Conservation (phyloP, 2,329 filamentous ascomycete species). For the Claviceps cyperi region DNA sequence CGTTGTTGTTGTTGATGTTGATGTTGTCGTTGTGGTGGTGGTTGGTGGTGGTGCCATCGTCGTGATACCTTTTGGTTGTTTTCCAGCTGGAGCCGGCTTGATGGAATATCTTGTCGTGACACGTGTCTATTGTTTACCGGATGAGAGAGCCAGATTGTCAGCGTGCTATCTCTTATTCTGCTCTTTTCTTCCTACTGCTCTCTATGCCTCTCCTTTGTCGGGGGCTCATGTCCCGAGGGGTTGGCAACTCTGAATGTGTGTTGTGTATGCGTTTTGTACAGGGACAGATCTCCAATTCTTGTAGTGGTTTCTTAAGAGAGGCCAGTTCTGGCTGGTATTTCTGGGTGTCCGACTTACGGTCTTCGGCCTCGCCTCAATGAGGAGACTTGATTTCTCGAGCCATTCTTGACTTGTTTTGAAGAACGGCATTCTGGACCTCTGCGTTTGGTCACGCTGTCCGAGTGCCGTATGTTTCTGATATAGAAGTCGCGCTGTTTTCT, state of each 20-base stretch:
- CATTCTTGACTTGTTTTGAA: conserved; percentile 76
- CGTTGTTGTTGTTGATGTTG: neutral
- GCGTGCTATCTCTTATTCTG: neutral
- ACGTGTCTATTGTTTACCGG: conserved; percentile 45
- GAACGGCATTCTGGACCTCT: conserved; percentile 50
- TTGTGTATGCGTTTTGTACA: too few species aligned
- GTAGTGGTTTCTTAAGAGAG: too few species aligned
- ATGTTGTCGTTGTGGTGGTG: neutral
- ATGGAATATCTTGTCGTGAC: conserved; percentile 90
- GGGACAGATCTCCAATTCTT: too few species aligned
- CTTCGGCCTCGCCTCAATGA: conserved; percentile 73
- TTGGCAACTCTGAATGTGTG: too few species aligned
- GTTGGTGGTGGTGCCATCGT: neutral
- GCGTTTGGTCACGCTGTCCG: neutral
- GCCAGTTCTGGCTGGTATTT: too few species aligned
- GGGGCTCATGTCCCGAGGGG: too few species aligned
- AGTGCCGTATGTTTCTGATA: neutral
- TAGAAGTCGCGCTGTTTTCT: too few species aligned
- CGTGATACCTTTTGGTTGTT: conserved; percentile 12
- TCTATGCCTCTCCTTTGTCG: neutral
- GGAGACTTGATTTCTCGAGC: conserved; percentile 73
- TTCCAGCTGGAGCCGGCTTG: conserved; percentile 25
- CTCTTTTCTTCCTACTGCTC: neutral
- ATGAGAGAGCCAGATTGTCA: conserved; percentile 4
- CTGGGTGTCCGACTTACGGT: conserved; percentile 43